Evolutionary conservation across 352 stramenopile species (phyloP), one percentile per base, ranked within the genome.

Genomic region (Phytophthora sojae): DNA sequence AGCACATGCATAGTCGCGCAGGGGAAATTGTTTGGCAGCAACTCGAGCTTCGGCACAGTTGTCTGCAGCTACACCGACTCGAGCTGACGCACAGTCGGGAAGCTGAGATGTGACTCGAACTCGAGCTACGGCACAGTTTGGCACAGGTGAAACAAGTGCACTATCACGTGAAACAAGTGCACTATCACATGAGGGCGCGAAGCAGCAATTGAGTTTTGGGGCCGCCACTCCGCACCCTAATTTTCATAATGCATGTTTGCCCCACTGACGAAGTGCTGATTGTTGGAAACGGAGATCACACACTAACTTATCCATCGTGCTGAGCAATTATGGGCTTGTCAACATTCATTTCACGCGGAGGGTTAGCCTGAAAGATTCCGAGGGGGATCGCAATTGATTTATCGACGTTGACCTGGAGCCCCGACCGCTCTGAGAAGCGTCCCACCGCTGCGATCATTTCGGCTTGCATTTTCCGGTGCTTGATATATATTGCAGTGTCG

Each of bases 211-310:
- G 37, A 45, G 5, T 45, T 45, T 15, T 45, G 37, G 37, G 37
- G 37, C 14, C 12, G 37, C 37, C 37, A 45, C 37, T 45, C 14
- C 37, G 37, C 42, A 50, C 42, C 42, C 42, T 50, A 50, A 50
- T 50, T 50, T 50, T 50, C 42, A 50, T 50, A 50, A 50, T 50
- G 42, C 42, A 50, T 23, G 42, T 50, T 50, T 50, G 42, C 42
- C 42, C 42, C 42, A 42, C n/a, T 50, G 42, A 23, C 42, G n/a
- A 23, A 50, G 42, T 23, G 42, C 6, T 23, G 42, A 50, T 50
- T 19, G 42, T 50, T n/a, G 42, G 42, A 50, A 50, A 50, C n/a
- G n/a, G n/a, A n/a, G n/a, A n/a, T n/a, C n/a, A n/a, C n/a, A n/a
- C n/a, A n/a, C n/a, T n/a, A n/a, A n/a, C n/a, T n/a, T n/a, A n/a